A percentile compares a stretch with the other conserved stretches of the same genome.
phyloP scores from a whole-genome alignment of 352 stramenopile species.

The Phytopythium delawarense region DNA sequence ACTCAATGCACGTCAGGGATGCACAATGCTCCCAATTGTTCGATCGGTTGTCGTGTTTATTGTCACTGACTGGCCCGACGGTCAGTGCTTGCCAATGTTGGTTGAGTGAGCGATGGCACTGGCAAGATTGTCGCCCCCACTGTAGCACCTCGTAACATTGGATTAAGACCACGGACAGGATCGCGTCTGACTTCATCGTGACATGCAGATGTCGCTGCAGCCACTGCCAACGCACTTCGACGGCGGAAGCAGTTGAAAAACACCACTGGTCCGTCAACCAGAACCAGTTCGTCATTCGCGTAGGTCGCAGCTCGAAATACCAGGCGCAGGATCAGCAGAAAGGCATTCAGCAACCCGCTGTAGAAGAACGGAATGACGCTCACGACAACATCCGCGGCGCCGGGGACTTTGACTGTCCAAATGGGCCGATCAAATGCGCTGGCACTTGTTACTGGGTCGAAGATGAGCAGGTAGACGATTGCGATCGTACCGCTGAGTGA shows the following conservation, averaged over 20 bases:
- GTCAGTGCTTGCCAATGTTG: neutral
- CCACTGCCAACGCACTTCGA: neutral
- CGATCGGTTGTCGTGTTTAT: neutral
- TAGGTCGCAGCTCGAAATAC: neutral
- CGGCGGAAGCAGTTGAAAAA: conserved; percentile 1
- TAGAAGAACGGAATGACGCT: conserved; percentile 3
- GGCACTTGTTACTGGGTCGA: neutral
- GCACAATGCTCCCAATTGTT: neutral
- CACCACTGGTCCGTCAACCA: conserved; percentile 1
- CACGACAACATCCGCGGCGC: neutral
- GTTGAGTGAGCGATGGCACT: neutral
- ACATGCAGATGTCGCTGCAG: neutral
- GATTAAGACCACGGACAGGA: neutral
- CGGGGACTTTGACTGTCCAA: neutral
- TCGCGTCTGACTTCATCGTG: neutral
- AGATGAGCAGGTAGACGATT: conserved; percentile 3
- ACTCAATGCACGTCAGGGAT: too few species aligned
- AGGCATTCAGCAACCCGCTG: neutral
- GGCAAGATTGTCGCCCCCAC: neutral
- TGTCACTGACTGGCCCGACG: neutral
- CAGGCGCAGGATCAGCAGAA: neutral
- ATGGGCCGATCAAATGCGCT: neutral
- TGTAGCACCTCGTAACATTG: neutral
- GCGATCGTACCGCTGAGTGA: neutral
- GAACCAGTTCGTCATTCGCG: neutral